Evolutionary conservation across 176 grass and related monocot species (phyloP).

Genomic region (Ensete ventricosum): DNA sequence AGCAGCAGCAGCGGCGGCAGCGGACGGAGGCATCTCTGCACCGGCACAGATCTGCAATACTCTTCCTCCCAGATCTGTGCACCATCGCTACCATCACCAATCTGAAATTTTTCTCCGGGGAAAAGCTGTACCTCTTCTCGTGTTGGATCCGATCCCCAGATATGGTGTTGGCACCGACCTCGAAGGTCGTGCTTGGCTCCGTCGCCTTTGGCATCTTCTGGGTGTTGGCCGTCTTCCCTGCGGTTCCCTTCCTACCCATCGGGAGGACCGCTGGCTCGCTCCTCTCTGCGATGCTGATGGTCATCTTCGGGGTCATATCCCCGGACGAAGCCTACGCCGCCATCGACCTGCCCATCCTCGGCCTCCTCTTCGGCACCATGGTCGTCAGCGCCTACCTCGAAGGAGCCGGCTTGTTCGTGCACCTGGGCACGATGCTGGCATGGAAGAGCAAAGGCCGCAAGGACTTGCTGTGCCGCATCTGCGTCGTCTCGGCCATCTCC

Average conservation of each 20-base stretch:
- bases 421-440: constrained; percentile 49
- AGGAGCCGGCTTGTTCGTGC: constrained; percentile 82
- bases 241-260: constrained; percentile 76
- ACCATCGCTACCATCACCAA: too few relatives aligned
- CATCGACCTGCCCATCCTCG: constrained; percentile 84
- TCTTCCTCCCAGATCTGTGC: too few relatives aligned
- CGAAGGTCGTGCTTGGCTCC: constrained; percentile 49
- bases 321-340: constrained; percentile 80
- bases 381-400: constrained; percentile 90
- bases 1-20: too few relatives aligned
- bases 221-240: constrained; percentile 92
- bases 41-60: too few relatives aligned
- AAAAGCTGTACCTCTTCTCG: too few relatives aligned
- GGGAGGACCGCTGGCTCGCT: constrained; percentile 83
- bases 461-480: constrained; percentile 71
- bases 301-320: constrained; percentile 52
- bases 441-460: constrained; percentile 72
- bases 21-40: too few relatives aligned
- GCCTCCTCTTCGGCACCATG: constrained; percentile 91
- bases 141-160: not conserved
- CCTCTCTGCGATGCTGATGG: constrained; percentile 87
- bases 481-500: constrained; percentile 60
- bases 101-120: too few relatives aligned
- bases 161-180: constrained; percentile 61
- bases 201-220: constrained; percentile 76